Conservation (phyloP, 306 rosid species). For the apple (Malus domestica) region ASM211411v1 NC_041799.1:41559001-41559500, state of each 20-base stretch:
- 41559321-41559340: no score
- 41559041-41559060: conserved; percentile 9
- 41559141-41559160: not conserved
- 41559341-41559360: no score
- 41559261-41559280: not conserved
- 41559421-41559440: no score
- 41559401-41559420: no score
- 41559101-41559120: not conserved
- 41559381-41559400: no score
- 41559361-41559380: no score
- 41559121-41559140: not conserved
- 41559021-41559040: conserved; percentile 70
- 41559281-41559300: not conserved
- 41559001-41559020: conserved; percentile 75
- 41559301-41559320: not conserved
- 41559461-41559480: no score
- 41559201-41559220: not conserved
- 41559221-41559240: not conserved
- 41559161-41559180: not conserved
- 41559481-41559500: no score
- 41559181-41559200: not conserved
- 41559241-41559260: not conserved
- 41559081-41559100: not conserved
- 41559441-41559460: no score
- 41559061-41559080: not conserved